Evolutionary conservation across 495 filamentous ascomycete genomes (phyloP).

Genomic region (Pyrenula aspistea): DNA sequence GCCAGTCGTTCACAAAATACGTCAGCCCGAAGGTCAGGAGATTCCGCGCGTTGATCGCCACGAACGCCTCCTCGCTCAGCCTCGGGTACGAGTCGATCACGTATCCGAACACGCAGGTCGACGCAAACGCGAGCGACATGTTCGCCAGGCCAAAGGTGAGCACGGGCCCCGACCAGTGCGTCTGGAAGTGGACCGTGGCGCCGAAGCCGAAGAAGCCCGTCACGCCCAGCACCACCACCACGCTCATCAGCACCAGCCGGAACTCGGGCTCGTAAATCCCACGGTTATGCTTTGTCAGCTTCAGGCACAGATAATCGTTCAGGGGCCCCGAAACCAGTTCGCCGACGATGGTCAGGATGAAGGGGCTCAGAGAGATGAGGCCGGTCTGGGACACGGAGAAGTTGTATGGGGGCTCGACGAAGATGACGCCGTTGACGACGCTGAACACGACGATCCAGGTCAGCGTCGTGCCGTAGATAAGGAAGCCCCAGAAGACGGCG

Average conservation of each 20-base stretch:
- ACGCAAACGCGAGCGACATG: constrained; percentile 38
- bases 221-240: not conserved
- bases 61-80: constrained; percentile 41
- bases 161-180: constrained; percentile 41
- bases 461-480: constrained; percentile 37
- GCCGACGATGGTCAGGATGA: constrained; percentile 36
- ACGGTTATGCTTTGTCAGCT: constrained; percentile 30
- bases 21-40: constrained; percentile 39
- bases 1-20: constrained; percentile 42
- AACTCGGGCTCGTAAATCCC: constrained; percentile 46
- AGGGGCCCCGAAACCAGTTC: constrained; percentile 34
- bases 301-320: constrained; percentile 36
- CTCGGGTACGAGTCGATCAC: constrained; percentile 39
- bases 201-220: constrained; percentile 1
- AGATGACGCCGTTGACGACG: constrained; percentile 38
- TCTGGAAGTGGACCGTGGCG: constrained; percentile 21
- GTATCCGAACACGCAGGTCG: constrained; percentile 40
- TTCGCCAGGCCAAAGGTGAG: constrained; percentile 40
- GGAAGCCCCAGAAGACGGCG: constrained; percentile 39
- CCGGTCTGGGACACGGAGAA: constrained; percentile 36
- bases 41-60: constrained; percentile 43
- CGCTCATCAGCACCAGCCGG: constrained; percentile 33
- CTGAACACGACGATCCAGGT: constrained; percentile 42
- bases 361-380: constrained; percentile 35
- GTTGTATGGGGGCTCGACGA: constrained; percentile 37